Evolutionary conservation across 2,329 filamentous ascomycete genomes (phyloP).

Genomic region (Lecanicillium sp.): DNA sequence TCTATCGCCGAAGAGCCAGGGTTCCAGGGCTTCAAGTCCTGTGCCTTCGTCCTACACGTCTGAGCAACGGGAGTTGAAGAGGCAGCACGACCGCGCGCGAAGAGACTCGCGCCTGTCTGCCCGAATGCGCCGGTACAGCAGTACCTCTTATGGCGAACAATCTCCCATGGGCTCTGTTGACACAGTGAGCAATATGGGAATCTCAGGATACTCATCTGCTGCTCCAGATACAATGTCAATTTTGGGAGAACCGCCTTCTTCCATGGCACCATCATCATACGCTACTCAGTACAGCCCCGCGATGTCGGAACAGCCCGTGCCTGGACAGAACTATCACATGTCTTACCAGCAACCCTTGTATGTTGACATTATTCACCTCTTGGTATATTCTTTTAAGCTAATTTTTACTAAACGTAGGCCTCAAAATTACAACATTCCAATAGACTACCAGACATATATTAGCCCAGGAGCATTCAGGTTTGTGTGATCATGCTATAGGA

Average conservation of each 20-base stretch:
- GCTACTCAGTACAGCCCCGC: slow-evolving; percentile 42
- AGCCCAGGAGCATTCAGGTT: slow-evolving; percentile 5
- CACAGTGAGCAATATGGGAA: slow-evolving; percentile 31
- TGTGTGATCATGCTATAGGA: not conserved
- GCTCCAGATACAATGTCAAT: slow-evolving; percentile 39
- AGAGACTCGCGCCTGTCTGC: slow-evolving; percentile 47
- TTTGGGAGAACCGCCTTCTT: slow-evolving; percentile 38
- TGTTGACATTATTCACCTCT: too few species aligned
- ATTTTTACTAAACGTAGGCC: slow-evolving; percentile 1
- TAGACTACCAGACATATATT: slow-evolving; percentile 30
- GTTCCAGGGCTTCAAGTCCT: slow-evolving; percentile 50
- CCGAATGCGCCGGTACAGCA: slow-evolving; percentile 43
- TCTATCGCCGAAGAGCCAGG: slow-evolving; percentile 11
- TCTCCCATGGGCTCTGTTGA: slow-evolving; percentile 24
- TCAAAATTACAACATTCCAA: slow-evolving; percentile 31
- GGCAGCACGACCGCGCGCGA: slow-evolving; percentile 50
- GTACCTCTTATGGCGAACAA: slow-evolving; percentile 33
- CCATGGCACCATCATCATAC: slow-evolving; percentile 34
- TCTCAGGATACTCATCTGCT: slow-evolving; percentile 44
- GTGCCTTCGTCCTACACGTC: slow-evolving; percentile 44
- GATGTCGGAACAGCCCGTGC: slow-evolving; percentile 34
- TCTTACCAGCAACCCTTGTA: slow-evolving; percentile 29
- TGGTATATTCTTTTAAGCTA: too few species aligned
- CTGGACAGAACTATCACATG: slow-evolving; percentile 23
- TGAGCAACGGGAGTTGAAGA: slow-evolving; percentile 54